phyloP scores from a whole-genome alignment of 768 basidiomycete genomes.

The Suillus discolor region DNA sequence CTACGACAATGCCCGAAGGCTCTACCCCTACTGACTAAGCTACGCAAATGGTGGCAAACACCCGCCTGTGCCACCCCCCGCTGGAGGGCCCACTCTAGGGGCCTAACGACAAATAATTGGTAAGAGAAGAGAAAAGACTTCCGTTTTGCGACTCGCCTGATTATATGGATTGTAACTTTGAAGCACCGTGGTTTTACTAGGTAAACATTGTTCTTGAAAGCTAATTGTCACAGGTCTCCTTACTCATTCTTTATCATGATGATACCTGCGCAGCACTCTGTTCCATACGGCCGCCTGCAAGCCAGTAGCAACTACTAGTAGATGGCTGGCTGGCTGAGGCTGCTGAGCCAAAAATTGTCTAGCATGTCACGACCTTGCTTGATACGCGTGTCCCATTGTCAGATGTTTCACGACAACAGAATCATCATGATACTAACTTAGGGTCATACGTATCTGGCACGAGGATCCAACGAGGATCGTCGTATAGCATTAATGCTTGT shows the following conservation, averaged over 20 bases:
- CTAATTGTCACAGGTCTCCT: neutral
- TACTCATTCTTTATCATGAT: neutral
- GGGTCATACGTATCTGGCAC: neutral
- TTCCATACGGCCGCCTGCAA: neutral
- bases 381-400: neutral
- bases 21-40: no score
- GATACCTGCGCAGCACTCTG: neutral
- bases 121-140: no score
- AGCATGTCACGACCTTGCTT: neutral
- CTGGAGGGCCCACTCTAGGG: no score
- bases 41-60: no score
- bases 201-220: neutral
- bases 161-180: no score
- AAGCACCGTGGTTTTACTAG: neutral
- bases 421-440: neutral
- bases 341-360: neutral
- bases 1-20: no score
- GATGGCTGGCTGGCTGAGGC: neutral
- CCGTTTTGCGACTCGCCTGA: no score
- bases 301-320: neutral
- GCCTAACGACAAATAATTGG: no score
- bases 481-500: neutral
- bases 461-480: no score
- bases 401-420: neutral
- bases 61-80: no score